These are phyloP conservation scores for Naegleria gruberi DNA, from an alignment of 208 protist species.

Conservation along the genomic window DNA sequence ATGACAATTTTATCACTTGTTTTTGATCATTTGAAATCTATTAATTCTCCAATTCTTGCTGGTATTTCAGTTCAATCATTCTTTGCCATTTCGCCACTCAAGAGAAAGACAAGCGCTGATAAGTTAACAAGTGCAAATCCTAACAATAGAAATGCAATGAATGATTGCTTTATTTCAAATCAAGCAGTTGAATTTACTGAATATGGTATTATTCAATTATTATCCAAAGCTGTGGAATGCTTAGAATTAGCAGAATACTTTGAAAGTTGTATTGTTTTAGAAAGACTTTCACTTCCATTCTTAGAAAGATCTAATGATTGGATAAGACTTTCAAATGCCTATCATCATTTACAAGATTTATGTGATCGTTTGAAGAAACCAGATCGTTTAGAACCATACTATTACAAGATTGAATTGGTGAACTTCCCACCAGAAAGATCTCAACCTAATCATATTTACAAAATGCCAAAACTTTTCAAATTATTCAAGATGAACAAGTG, in stretches of 20 bases:
- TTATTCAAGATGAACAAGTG: constrained; percentile 11
- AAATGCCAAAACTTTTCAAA: constrained; percentile 15
- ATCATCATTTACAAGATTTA: background rate
- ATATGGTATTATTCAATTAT: background rate
- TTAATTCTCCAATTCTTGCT: background rate
- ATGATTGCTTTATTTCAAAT: constrained; percentile 1
- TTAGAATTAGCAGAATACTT: constrained; percentile 17
- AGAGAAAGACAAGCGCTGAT: no score
- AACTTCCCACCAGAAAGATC: background rate
- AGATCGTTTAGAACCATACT: background rate
- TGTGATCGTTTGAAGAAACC: background rate
- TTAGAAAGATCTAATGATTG: background rate
- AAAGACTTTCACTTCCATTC: background rate
- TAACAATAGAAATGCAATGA: background rate
- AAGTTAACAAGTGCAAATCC: no score
- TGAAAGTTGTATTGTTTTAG: background rate
- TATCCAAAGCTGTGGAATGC: background rate
- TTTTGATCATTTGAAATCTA: constrained; percentile 1
- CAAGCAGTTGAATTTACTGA: constrained; percentile 8
- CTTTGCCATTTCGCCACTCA: background rate
- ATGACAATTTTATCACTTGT: background rate
- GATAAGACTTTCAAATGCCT: background rate
- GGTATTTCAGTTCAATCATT: background rate
- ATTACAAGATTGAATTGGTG: background rate
- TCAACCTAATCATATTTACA: background rate